Base-by-base conservation (phyloP, 2,329 filamentous ascomycete species). In the Monosporascus sp. region DNA sequence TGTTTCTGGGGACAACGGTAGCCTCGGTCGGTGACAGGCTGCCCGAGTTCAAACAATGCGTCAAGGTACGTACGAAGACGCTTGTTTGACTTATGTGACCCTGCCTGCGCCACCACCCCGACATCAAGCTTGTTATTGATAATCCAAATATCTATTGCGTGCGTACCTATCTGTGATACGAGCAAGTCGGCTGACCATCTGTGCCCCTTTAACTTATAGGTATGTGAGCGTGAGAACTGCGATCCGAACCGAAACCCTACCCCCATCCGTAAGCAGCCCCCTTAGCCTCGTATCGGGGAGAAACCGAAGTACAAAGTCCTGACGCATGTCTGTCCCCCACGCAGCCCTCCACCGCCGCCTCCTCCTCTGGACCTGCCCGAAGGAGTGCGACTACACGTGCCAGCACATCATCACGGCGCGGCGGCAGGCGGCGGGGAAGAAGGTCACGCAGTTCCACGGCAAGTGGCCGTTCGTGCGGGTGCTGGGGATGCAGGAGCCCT, bases 391-490 rank as follows among this genome's bases (percentile, higher is more conserved):
- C 77, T 96, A 99, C 76, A 87, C 89, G 56, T 99, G 94, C 78
- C 94, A 99, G 71, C 93, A 96, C 78, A 87, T 96, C 69, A 80
- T 95, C 55, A 97, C 94, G 52, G 73, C 82, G 62, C 74, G 74
- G 54, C 90, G 93, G 58, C 73, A 91, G 59, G 75, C 81, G 25
- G 76, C 81, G 57, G 80, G 83, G 55, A 81, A 83, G 31, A 81
- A 85, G 11, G 72, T 97, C 48, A 86, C 93, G 52, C 94, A 99
- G 74, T 99, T 92, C 77, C 91, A 99, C 75, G 94, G 94, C 34
- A 99, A 99, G 81, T 99, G 94, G 94, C 94, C 94, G 39, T 99
- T 99, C 74, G 79, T 86, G 70, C 89, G 94, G 60, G 81, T 97
- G 65, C 73, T 95, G 51, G 94, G 94, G 69, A 88, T 96, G 76